Evolutionary conservation across 345 rosid species (phyloP).

Genomic region (Syzygium aromaticum): DNA sequence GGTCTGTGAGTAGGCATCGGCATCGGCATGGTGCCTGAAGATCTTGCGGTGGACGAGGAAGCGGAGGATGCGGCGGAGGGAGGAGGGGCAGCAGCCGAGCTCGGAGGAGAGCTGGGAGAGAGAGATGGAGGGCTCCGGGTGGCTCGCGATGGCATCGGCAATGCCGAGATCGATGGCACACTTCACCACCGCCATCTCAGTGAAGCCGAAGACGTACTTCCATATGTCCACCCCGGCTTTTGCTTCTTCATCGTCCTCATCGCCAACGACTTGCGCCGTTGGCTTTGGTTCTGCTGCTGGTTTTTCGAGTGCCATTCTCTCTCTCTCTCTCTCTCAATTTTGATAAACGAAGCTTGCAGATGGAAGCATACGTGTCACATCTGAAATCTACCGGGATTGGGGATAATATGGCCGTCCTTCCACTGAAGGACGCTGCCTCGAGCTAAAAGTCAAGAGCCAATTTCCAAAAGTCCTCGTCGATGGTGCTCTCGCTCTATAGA

Average conservation of each 20-base stretch:
- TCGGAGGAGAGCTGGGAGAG: slow-evolving; percentile 39
- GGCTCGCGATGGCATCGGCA: slow-evolving; percentile 50
- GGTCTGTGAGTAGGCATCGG: slow-evolving; percentile 27
- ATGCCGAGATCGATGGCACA: slow-evolving; percentile 76
- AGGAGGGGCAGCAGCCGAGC: slow-evolving; percentile 36
- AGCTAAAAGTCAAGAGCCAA: no score
- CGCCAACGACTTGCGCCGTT: neutral
- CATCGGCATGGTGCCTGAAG: slow-evolving; percentile 20
- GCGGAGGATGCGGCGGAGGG: slow-evolving; percentile 55
- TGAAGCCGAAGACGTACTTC: slow-evolving; percentile 44
- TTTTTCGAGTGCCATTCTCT: neutral
- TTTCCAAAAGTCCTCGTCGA: no score
- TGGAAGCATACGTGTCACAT: neutral
- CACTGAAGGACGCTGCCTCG: no score
- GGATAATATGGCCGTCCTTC: no score
- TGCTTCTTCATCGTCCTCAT: slow-evolving; percentile 24
- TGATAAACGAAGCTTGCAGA: neutral
- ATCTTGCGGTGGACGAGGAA: slow-evolving; percentile 41
- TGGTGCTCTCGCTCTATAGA: no score
- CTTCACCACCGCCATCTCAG: slow-evolving; percentile 49
- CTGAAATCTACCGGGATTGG: no score
- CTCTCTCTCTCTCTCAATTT: neutral
- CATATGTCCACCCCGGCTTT: slow-evolving; percentile 41
- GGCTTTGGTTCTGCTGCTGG: neutral
- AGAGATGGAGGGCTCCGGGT: slow-evolving; percentile 25